phyloP scores from a whole-genome alignment of 306 rosid genomes.

The Malus fusca region DNA sequence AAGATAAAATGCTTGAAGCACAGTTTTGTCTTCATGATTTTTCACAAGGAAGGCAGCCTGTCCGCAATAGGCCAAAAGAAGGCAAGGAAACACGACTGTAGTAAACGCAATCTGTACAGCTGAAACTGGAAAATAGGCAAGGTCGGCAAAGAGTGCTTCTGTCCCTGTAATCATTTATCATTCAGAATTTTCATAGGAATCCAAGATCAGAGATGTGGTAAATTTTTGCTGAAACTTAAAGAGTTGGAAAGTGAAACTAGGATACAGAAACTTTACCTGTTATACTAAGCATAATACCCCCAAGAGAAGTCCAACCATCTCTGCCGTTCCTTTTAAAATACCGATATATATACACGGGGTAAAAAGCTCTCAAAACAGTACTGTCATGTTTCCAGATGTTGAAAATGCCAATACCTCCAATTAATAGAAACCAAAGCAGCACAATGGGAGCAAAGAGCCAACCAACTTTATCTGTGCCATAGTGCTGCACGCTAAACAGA shows the following conservation, averaged over 20 bases:
- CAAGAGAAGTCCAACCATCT: conserved; percentile 86
- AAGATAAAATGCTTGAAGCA: conserved; percentile 53
- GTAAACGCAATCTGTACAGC: conserved; percentile 95
- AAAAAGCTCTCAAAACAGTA: conserved; percentile 70
- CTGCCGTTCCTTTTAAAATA: conserved; percentile 69
- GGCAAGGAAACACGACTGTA: conserved; percentile 89
- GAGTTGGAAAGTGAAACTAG: background rate
- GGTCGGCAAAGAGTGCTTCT: conserved; percentile 95
- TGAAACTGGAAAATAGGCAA: conserved; percentile 91
- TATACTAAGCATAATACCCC: conserved; percentile 93
- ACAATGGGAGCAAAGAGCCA: conserved; percentile 99
- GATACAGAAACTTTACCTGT: conserved; percentile 52
- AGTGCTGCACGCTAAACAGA: conserved; percentile 89
- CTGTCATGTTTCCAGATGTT: conserved; percentile 78
- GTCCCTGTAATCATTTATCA: conserved; percentile 64
- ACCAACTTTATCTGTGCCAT: conserved; percentile 92
- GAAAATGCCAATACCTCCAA: conserved; percentile 88
- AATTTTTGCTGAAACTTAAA: background rate
- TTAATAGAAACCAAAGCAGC: conserved; percentile 87
- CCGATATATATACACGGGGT: conserved; percentile 68
- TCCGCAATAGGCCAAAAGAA: conserved; percentile 89
- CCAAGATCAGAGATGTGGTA: conserved; percentile 9
- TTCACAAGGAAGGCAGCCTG: conserved; percentile 83
- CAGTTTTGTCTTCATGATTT: background rate
- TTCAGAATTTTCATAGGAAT: conserved; percentile 20